phyloP scores from a whole-genome alignment of 345 rosid species.

The Populus nigra region DNA sequence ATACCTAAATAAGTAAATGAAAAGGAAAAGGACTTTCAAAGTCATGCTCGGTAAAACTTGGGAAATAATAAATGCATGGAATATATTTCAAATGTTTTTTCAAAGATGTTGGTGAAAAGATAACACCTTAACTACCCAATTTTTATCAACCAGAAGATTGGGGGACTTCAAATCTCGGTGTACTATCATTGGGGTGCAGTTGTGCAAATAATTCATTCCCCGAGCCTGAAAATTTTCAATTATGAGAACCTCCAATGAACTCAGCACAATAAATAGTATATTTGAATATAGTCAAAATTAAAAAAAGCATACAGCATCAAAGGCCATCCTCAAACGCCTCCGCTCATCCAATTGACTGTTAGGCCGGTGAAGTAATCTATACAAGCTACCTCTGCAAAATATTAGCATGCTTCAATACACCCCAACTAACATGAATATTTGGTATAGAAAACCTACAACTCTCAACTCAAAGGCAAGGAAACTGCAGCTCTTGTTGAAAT shows the following conservation, averaged over 20 bases:
- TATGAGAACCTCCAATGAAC: slow-evolving; percentile 16
- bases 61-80: neutral
- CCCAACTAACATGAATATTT: slow-evolving; percentile 8
- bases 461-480: neutral
- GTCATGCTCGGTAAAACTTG: slow-evolving; percentile 8
- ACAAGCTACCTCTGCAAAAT: slow-evolving; percentile 91
- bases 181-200: slow-evolving; percentile 74
- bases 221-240: slow-evolving; percentile 63
- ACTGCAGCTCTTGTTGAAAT: neutral
- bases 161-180: slow-evolving; percentile 96
- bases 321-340: slow-evolving; percentile 91
- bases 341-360: slow-evolving; percentile 92
- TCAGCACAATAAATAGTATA: slow-evolving; percentile 5
- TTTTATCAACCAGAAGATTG: slow-evolving; percentile 88
- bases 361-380: slow-evolving; percentile 83
- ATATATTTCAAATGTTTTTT: slow-evolving; percentile 1
- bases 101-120: slow-evolving; percentile 3
- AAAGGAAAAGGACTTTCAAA: slow-evolving; percentile 7
- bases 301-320: slow-evolving; percentile 70
- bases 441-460: neutral
- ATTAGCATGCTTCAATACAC: slow-evolving; percentile 4
- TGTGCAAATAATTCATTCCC: slow-evolving; percentile 97
- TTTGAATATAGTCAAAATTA: slow-evolving; percentile 11
- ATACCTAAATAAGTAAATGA: slow-evolving; percentile 47
- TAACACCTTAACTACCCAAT: slow-evolving; percentile 90